Conservation (phyloP, 306 rosid genomes). For the barrel medic (Medicago truncatula) region DNA sequence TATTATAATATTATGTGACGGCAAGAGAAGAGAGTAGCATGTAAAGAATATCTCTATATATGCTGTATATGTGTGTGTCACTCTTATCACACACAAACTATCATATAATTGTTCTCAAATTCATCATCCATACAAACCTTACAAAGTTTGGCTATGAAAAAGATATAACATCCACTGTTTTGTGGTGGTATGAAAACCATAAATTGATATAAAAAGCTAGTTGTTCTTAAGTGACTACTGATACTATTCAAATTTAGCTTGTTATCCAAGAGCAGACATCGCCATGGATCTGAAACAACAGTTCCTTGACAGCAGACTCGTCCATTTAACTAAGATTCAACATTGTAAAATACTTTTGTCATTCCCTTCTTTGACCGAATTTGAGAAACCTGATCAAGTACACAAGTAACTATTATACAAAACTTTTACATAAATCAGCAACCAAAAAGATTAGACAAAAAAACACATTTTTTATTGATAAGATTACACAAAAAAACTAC, state of each 20-base stretch:
- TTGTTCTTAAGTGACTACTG: neutral
- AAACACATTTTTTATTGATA: too few species aligned
- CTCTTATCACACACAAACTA: constrained; percentile 17
- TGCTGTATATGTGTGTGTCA: neutral
- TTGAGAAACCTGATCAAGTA: constrained; percentile 65
- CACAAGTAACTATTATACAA: constrained; percentile 14
- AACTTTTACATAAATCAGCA: neutral
- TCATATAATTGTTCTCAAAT: constrained; percentile 18
- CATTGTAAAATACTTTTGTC: constrained; percentile 70
- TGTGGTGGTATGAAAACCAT: constrained; percentile 15
- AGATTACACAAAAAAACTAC: too few species aligned
- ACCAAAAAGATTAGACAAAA: constrained; percentile 14
- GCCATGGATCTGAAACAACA: constrained; percentile 28
- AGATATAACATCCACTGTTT: constrained; percentile 6
- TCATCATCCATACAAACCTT: constrained; percentile 21
- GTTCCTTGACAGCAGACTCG: constrained; percentile 22
- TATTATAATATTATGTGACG: neutral
- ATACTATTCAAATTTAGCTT: neutral
- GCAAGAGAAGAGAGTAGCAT: neutral
- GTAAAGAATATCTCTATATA: neutral
- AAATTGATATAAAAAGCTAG: neutral
- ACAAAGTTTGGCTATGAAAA: constrained; percentile 2
- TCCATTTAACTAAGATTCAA: constrained; percentile 46
- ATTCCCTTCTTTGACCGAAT: constrained; percentile 72
- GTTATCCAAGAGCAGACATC: neutral